Base-by-base conservation (phyloP, 371 early-diverging fungal genomes). In the Syncephalastrum sp. region DNA sequence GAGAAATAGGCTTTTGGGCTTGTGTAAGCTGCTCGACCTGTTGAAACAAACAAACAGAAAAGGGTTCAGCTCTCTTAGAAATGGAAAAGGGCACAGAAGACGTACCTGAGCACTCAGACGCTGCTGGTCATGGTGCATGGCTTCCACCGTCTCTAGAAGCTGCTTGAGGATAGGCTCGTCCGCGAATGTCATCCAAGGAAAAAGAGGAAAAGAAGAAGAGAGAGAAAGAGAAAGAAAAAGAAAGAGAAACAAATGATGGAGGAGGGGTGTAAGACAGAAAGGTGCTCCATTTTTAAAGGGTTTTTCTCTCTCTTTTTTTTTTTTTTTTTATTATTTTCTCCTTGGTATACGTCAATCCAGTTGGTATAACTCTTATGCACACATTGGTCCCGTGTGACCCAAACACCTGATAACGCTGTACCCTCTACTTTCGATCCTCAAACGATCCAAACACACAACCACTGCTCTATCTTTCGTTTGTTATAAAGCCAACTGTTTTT, bases 71-170 rank as follows among this genome's bases (percentile, higher is more conserved):
- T 16, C 38, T 15, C 16, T 33, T 15, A 21, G 5, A 51, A 38
- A 21, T 21, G 16, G 19, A n/a, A 24, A 49, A 49, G 19, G 19
- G 5, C 5, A 49, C 25, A 19, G 42, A 45, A 51, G 49, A n/a
- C 16, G 55, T 59, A 73, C 69, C 65, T 74, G 62, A 45, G 64
- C 67, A 38, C 65, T 55, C 12, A 71, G 47, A 42, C 51, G 60
- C 15, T 53, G 24, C 52, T 75, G 75, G 33, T 71, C 71, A 19
- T 42, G 41, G 17, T 63, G 53, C 17, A 75, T 47, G 7, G 59
- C 54, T 21, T 75, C 75, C 47, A 75, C 59, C 7, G 59, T 67
- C 16, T 60, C 53, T 59, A 75, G 60, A 15, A 63, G 57, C 38
- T 75, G 60, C 7, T 68, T 21, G 6, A 67, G 45, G 12, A 53